phyloP scores from a whole-genome alignment of 768 basidiomycete genomes.

The Tricholoma furcatifolium region DNA sequence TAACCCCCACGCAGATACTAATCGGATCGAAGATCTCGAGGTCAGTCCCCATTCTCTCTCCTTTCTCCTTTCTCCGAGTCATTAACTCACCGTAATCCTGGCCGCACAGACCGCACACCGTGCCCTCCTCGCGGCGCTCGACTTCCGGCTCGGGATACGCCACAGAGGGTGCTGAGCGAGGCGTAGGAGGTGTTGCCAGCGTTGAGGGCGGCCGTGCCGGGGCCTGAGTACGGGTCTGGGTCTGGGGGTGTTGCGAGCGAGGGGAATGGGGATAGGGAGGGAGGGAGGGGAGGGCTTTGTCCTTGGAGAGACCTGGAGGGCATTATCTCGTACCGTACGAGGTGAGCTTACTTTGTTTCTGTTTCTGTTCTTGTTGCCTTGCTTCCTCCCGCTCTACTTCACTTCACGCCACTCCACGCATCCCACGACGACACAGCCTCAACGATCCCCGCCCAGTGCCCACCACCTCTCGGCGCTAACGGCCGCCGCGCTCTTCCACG shows the following conservation, averaged over 20 bases:
- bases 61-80: background rate
- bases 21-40: conserved; percentile 61
- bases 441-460: conserved; percentile 50
- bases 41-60: conserved; percentile 25
- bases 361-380: background rate
- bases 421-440: conserved; percentile 36
- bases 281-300: conserved; percentile 33
- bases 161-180: conserved; percentile 57
- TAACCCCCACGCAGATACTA: too few relatives aligned
- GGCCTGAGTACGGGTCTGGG: background rate
- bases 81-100: too few relatives aligned
- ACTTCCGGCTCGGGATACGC: conserved; percentile 48
- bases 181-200: conserved; percentile 56
- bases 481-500: conserved; percentile 47
- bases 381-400: background rate
- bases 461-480: conserved; percentile 57
- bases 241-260: conserved; percentile 10
- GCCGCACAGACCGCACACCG: conserved; percentile 49
- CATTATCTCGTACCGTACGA: conserved; percentile 41
- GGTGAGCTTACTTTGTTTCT: conserved; percentile 28
- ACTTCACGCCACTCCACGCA: background rate
- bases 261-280: background rate
- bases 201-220: conserved; percentile 34
- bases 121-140: conserved; percentile 47
- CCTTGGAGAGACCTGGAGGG: conserved; percentile 47